phyloP scores from a whole-genome alignment of 1,139 yeast genomes.

The Magnusiomyces tetraspermus region DNA sequence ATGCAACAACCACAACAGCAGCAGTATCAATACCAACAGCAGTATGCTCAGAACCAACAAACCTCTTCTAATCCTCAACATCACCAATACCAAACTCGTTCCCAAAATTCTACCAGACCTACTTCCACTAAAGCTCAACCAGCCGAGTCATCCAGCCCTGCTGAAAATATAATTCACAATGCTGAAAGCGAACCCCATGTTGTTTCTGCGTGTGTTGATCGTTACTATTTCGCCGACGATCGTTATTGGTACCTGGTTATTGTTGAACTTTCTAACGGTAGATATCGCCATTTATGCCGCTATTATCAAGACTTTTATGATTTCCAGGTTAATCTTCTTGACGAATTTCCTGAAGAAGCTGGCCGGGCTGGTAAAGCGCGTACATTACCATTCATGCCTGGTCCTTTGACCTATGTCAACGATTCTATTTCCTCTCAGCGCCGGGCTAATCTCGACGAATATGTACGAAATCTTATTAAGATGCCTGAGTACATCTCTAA shows the following conservation, averaged over 20 bases:
- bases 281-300: slow-evolving; percentile 64
- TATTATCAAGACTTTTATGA: slow-evolving; percentile 95
- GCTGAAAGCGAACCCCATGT: slow-evolving; percentile 19
- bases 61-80: slow-evolving; percentile 9
- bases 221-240: slow-evolving; percentile 74
- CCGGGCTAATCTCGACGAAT: slow-evolving; percentile 74
- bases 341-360: slow-evolving; percentile 84
- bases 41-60: slow-evolving; percentile 5
- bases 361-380: slow-evolving; percentile 75
- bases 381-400: slow-evolving; percentile 89
- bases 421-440: slow-evolving; percentile 81
- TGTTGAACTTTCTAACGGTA: slow-evolving; percentile 62
- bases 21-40: slow-evolving; percentile 12
- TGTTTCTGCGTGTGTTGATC: slow-evolving; percentile 64
- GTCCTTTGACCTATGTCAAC: slow-evolving; percentile 87
- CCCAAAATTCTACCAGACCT: slow-evolving; percentile 5
- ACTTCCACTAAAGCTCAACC: neutral
- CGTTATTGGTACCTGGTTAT: slow-evolving; percentile 81
- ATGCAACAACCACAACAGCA: slow-evolving; percentile 9
- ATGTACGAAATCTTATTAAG: slow-evolving; percentile 62
- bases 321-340: slow-evolving; percentile 75
- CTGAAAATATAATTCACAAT: too few species aligned
- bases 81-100: slow-evolving; percentile 14
- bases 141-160: too few species aligned
- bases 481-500: slow-evolving; percentile 73